These are phyloP conservation scores for Henckelia pumila DNA, from an alignment of 257 asterid species.

Conservation along the genomic window DNA sequence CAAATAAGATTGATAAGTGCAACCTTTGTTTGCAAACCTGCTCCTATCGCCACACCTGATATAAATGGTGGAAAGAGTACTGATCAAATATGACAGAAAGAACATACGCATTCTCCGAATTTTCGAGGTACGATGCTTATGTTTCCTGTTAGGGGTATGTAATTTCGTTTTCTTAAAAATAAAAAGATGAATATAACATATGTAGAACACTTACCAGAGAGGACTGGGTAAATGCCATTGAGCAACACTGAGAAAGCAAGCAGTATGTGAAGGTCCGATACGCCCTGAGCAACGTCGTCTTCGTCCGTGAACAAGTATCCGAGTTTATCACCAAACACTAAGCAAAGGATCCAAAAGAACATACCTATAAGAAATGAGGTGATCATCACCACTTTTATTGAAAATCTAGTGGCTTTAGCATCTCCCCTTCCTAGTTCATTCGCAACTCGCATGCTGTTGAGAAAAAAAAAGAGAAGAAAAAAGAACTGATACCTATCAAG, in stretches of 20 bases:
- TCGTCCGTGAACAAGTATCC: constrained; percentile 59
- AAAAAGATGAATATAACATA: too few relatives aligned
- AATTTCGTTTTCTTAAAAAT: too few relatives aligned
- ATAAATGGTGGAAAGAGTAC: constrained; percentile 14
- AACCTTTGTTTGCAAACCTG: constrained; percentile 48
- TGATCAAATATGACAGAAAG: neutral
- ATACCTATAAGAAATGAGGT: constrained; percentile 38
- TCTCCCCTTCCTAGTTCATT: constrained; percentile 81
- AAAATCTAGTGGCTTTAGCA: constrained; percentile 60
- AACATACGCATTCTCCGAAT: constrained; percentile 12
- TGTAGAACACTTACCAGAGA: constrained; percentile 42
- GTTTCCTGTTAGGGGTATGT: too few relatives aligned
- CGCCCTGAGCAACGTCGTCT: constrained; percentile 40
- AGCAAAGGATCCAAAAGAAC: constrained; percentile 44
- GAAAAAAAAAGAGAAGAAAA: too few relatives aligned
- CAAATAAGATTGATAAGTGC: constrained; percentile 43
- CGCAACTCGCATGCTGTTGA: constrained; percentile 31
- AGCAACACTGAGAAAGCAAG: constrained; percentile 67
- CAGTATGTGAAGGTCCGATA: constrained; percentile 52
- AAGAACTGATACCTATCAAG: too few relatives aligned
- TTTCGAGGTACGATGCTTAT: too few relatives aligned
- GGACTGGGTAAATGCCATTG: constrained; percentile 62
- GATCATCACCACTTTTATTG: constrained; percentile 60
- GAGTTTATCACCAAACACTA: constrained; percentile 47
- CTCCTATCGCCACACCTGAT: constrained; percentile 60